Evolutionary conservation across 2,329 filamentous ascomycete species (phyloP).

Genomic region (Pleoardoris graminearum): DNA sequence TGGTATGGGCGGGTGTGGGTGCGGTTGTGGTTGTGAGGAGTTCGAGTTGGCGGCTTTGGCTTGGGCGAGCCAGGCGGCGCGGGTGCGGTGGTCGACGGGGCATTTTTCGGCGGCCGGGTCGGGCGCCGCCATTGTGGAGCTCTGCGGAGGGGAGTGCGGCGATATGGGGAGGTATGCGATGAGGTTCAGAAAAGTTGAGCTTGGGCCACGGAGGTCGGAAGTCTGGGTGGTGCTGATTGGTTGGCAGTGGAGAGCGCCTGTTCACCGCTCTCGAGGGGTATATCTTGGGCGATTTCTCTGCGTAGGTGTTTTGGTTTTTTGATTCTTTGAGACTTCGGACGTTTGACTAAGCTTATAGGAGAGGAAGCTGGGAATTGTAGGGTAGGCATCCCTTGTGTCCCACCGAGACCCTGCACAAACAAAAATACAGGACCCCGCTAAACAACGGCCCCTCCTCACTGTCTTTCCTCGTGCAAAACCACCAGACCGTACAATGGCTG

Average conservation of each 20-base stretch:
- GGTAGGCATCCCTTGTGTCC: too few species aligned
- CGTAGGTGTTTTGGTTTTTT: not conserved
- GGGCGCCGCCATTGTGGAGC: not conserved
- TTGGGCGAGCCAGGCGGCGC: constrained; percentile 82
- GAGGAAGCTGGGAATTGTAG: too few species aligned
- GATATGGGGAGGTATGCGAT: constrained; percentile 5
- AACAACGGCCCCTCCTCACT: constrained; percentile 17
- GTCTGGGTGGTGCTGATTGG: constrained; percentile 9
- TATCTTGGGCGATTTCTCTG: constrained; percentile 2
- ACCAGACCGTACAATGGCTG: constrained; percentile 42
- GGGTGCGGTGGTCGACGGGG: constrained; percentile 87
- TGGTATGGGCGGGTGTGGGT: constrained; percentile 25
- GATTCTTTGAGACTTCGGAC: too few species aligned
- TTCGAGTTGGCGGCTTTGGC: constrained; percentile 54
- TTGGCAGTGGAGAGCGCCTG: not conserved
- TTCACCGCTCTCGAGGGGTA: constrained; percentile 25
- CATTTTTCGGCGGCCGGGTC: constrained; percentile 55
- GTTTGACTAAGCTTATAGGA: too few species aligned
- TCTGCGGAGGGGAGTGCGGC: not conserved
- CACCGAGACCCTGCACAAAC: constrained; percentile 37
- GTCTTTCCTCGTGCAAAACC: not conserved
- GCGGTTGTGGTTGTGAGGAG: constrained; percentile 21
- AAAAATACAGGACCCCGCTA: constrained; percentile 9
- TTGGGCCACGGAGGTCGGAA: constrained; percentile 14
- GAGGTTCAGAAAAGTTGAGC: constrained; percentile 30